Evolutionary conservation across 2,329 filamentous ascomycete species (phyloP).

Genomic region (Arthrobotrys megalospora): DNA sequence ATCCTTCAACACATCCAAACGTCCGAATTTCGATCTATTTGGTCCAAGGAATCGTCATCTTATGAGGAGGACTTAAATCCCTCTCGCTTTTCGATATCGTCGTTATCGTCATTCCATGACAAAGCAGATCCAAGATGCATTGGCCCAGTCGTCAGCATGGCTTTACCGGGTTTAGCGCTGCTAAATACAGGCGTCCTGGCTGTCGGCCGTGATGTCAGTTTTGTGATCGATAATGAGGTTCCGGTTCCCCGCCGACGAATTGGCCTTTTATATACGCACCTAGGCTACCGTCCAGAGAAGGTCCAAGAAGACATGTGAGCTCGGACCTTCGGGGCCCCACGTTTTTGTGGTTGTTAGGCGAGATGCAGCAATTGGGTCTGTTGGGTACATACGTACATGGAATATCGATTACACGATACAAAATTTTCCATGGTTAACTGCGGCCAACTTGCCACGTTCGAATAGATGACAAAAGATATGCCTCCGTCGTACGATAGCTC

Average conservation of each 20-base stretch:
- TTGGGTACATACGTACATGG: constrained; percentile 28
- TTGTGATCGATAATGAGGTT: constrained; percentile 27
- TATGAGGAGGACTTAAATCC: constrained; percentile 45
- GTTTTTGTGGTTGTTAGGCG: constrained; percentile 42
- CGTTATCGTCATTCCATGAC: constrained; percentile 44
- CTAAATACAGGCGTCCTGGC: constrained; percentile 8
- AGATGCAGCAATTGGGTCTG: constrained; percentile 41
- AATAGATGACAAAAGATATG: constrained; percentile 37
- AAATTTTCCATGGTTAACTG: not conserved
- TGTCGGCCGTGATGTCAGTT: constrained; percentile 48
- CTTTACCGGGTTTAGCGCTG: constrained; percentile 44
- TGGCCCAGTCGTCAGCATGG: constrained; percentile 48
- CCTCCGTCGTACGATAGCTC: constrained; percentile 19
- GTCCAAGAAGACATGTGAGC: constrained; percentile 25
- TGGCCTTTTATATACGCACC: not conserved
- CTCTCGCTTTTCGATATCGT: constrained; percentile 43
- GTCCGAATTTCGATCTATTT: constrained; percentile 10
- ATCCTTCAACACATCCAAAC: constrained; percentile 56
- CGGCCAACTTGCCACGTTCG: not conserved
- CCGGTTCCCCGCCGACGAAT: constrained; percentile 28
- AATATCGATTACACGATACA: constrained; percentile 15
- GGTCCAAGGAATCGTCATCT: constrained; percentile 53
- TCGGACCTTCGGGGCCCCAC: constrained; percentile 38
- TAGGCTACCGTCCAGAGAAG: constrained; percentile 15
- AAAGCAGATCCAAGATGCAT: constrained; percentile 43